These are phyloP conservation scores for Neocucurbitaria cava DNA, from an alignment of 2,329 filamentous ascomycete species.

Conservation along the genomic window DNA sequence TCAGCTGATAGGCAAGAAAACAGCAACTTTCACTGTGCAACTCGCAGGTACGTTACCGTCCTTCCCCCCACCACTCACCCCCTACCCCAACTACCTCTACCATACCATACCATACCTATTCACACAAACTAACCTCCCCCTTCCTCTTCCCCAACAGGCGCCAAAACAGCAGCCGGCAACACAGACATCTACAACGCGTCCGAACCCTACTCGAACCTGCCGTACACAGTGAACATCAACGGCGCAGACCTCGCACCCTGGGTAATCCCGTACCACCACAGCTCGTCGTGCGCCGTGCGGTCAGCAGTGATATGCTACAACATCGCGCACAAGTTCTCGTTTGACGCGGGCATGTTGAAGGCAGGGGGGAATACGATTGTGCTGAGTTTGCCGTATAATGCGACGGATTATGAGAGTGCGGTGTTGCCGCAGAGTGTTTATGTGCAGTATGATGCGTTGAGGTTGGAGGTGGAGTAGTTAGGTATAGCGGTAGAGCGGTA, in stretches of 20 bases:
- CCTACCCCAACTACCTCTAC: slow-evolving; percentile 52
- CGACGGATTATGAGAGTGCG: slow-evolving; percentile 61
- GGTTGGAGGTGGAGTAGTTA: slow-evolving; percentile 60
- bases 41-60: slow-evolving; percentile 61
- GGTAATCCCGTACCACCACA: slow-evolving; percentile 66
- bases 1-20: slow-evolving; percentile 49
- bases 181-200: slow-evolving; percentile 58
- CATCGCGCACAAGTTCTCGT: slow-evolving; percentile 65
- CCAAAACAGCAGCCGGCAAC: slow-evolving; percentile 67
- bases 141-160: slow-evolving; percentile 48
- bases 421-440: slow-evolving; percentile 59
- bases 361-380: slow-evolving; percentile 63
- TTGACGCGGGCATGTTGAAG: slow-evolving; percentile 58
- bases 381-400: slow-evolving; percentile 66
- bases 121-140: not conserved
- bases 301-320: slow-evolving; percentile 69
- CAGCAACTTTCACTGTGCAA: slow-evolving; percentile 67
- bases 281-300: slow-evolving; percentile 66
- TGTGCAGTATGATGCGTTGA: slow-evolving; percentile 70
- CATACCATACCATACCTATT: not conserved
- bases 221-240: slow-evolving; percentile 60
- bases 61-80: too few species aligned
- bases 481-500: too few species aligned
- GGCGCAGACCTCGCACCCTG: slow-evolving; percentile 57
- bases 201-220: slow-evolving; percentile 63